Conservation (phyloP, 768 basidiomycete species). For the Gyrodon lividus region DNA sequence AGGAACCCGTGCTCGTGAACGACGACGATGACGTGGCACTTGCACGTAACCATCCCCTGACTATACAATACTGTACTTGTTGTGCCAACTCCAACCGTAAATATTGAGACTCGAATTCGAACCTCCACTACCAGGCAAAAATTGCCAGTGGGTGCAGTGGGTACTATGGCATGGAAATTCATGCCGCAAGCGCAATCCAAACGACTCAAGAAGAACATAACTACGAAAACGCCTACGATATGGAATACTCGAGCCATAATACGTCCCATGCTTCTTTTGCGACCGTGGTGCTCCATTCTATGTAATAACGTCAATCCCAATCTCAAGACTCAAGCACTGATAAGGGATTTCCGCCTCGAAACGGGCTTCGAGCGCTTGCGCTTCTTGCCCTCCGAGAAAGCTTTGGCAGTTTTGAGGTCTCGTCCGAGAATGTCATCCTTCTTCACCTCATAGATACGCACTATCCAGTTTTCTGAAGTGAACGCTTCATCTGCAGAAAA, state of each 20-base stretch:
- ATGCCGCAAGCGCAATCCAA: background rate
- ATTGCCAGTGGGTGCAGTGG: too few relatives aligned
- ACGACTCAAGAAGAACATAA: background rate
- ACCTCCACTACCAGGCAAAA: too few relatives aligned
- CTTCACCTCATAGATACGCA: slow-evolving; percentile 93
- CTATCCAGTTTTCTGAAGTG: slow-evolving; percentile 99
- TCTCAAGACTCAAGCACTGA: slow-evolving; percentile 23
- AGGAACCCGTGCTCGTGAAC: background rate
- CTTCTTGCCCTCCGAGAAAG: slow-evolving; percentile 86
- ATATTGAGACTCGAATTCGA: too few relatives aligned
- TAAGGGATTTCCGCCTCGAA: slow-evolving; percentile 54
- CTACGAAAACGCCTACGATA: background rate
- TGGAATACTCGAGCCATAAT: too few relatives aligned
- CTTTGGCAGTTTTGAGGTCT: slow-evolving; percentile 83
- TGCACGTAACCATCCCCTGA: background rate
- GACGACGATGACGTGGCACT: background rate
- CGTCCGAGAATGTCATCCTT: slow-evolving; percentile 91
- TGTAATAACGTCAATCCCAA: too few relatives aligned
- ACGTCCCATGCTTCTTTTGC: too few relatives aligned
- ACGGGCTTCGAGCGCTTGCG: slow-evolving; percentile 77
- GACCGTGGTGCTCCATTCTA: too few relatives aligned
- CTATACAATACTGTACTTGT: too few relatives aligned
- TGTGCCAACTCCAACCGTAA: too few relatives aligned
- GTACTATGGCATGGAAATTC: background rate
- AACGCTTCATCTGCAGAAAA: slow-evolving; percentile 82